phyloP scores from a whole-genome alignment of 2,329 filamentous ascomycete genomes.

The Nemania sp. region DNA sequence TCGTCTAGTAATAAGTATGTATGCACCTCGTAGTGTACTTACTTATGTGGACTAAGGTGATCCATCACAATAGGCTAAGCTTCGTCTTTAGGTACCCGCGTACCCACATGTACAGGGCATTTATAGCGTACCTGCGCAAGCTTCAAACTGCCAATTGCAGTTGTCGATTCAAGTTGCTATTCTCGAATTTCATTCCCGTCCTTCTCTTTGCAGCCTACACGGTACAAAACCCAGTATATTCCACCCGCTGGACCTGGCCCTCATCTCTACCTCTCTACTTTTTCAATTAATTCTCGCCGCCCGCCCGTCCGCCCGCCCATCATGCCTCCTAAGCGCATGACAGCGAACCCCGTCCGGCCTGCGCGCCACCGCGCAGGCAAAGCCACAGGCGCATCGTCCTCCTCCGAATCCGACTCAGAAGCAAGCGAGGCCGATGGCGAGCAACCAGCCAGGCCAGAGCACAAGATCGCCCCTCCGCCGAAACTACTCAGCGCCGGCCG shows the following conservation, averaged over 20 bases:
- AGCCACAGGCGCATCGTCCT: conserved; percentile 54
- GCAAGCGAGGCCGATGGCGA: conserved; percentile 49
- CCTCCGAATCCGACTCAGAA: conserved; percentile 55
- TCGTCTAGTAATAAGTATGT: too few species aligned
- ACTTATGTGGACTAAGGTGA: too few species aligned
- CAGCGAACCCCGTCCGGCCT: conserved; percentile 82
- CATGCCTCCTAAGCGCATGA: conserved; percentile 84
- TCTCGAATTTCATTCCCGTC: not conserved
- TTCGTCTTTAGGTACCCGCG: too few species aligned
- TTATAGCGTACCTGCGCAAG: not conserved
- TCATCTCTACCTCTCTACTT: too few species aligned
- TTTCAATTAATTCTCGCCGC: not conserved
- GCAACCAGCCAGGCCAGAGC: conserved; percentile 33
- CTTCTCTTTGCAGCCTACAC: not conserved
- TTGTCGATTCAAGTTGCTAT: not conserved
- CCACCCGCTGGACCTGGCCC: too few species aligned
- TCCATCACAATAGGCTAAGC: too few species aligned
- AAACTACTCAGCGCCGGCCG: conserved; percentile 61
- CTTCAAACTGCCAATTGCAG: not conserved
- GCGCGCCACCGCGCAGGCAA: conserved; percentile 88
- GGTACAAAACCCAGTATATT: too few species aligned
- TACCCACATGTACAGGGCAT: not conserved
- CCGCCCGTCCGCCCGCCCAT: conserved; percentile 6
- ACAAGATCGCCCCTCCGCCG: conserved; percentile 57
- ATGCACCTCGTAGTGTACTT: too few species aligned